A percentile compares a stretch with the other conserved stretches of the same genome.
Evolutionary conservation across 108 stramenopile species (phyloP).

Genomic region (Schizochytrium sp.): DNA sequence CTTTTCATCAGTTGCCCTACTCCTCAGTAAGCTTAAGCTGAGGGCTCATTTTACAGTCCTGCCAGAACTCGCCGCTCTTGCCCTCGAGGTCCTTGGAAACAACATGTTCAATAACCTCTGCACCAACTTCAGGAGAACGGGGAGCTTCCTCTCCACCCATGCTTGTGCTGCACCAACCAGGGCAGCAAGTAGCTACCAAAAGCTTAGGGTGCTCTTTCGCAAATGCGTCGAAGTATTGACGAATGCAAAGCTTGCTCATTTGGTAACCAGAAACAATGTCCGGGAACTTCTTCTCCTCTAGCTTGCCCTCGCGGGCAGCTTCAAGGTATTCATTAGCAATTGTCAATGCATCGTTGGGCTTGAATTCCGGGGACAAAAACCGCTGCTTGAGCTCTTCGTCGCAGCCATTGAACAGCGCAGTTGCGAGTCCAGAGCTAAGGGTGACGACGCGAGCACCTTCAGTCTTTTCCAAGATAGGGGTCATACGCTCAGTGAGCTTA

Average conservation of each 20-base stretch:
- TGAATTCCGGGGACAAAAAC: slow-evolving; percentile 70
- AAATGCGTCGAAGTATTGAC: slow-evolving; percentile 82
- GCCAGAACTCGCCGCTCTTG: slow-evolving; percentile 3
- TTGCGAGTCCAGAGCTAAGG: slow-evolving; percentile 75
- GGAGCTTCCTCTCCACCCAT: slow-evolving; percentile 82
- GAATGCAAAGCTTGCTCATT: slow-evolving; percentile 85
- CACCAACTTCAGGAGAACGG: slow-evolving; percentile 80
- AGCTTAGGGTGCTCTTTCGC: slow-evolving; percentile 76
- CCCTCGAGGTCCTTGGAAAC: slow-evolving; percentile 70
- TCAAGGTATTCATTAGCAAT: slow-evolving; percentile 77
- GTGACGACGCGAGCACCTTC: slow-evolving; percentile 78
- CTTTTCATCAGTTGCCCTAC: too few species aligned
- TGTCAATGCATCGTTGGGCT: slow-evolving; percentile 67
- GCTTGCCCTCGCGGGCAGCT: slow-evolving; percentile 76
- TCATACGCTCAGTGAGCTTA: slow-evolving; percentile 78
- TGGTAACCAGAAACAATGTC: slow-evolving; percentile 79
- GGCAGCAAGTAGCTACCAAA: slow-evolving; percentile 79
- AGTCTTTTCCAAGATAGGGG: slow-evolving; percentile 75
- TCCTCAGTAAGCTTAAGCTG: too few species aligned
- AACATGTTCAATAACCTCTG: slow-evolving; percentile 80
- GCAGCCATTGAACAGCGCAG: slow-evolving; percentile 67
- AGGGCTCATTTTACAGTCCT: background rate
- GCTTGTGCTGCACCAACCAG: slow-evolving; percentile 87
- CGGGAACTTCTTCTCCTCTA: slow-evolving; percentile 80
- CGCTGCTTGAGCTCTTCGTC: background rate